These are phyloP conservation scores for Pelargonium myrrhifolium DNA, from an alignment of 441 rosid genomes.

Conservation along the genomic window DNA sequence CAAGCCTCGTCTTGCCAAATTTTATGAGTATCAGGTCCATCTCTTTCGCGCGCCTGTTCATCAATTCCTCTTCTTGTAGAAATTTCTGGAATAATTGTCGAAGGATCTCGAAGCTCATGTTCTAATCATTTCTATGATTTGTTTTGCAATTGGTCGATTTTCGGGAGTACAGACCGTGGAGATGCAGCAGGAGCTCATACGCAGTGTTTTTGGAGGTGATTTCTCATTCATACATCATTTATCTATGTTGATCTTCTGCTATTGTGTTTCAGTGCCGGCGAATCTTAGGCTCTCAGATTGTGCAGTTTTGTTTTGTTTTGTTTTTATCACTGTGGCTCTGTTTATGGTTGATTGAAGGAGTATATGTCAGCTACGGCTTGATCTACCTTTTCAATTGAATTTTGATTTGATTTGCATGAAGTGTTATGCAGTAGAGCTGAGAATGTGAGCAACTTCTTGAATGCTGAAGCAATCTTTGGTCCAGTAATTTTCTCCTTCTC, in stretches of 20 bases:
- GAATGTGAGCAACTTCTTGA: constrained; percentile 82
- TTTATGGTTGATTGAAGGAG: background rate
- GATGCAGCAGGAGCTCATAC: constrained; percentile 85
- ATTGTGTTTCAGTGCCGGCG: background rate
- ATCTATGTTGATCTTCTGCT: background rate
- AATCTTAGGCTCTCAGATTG: background rate
- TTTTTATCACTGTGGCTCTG: background rate
- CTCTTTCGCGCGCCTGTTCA: background rate
- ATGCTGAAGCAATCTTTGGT: constrained; percentile 75
- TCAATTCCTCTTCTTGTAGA: background rate
- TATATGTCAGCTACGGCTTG: background rate
- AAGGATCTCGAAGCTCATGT: constrained; percentile 3
- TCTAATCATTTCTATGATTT: constrained; percentile 8
- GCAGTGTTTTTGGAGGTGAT: constrained; percentile 67
- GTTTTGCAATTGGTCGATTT: constrained; percentile 8
- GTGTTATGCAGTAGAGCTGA: constrained; percentile 84
- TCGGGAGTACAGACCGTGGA: constrained; percentile 46
- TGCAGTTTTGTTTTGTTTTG: background rate
- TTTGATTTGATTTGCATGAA: constrained; percentile 26
- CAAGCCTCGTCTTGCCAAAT: constrained; percentile 84
- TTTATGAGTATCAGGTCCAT: constrained; percentile 62
- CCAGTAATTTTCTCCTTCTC: constrained; percentile 39
- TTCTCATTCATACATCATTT: background rate
- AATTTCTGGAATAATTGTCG: background rate
- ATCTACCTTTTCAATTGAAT: background rate